A percentile compares a stretch with the other conserved stretches of the same genome.
phyloP scores from a whole-genome alignment of 192 early-diverging fungal genomes.

The Phlyctochytrium bullatum region DNA sequence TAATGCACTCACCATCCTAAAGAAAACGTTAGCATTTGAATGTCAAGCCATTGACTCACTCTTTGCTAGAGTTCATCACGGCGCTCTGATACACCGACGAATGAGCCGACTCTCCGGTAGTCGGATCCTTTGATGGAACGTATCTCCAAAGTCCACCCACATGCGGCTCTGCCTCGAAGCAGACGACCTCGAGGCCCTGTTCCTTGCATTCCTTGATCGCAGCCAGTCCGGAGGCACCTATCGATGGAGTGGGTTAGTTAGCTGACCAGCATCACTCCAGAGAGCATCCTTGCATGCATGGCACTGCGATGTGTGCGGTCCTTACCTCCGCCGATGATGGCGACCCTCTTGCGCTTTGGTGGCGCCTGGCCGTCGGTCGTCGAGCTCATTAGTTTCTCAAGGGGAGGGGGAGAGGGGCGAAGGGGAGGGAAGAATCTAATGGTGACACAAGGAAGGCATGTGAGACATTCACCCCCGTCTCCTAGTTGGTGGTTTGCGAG shows the following conservation, averaged over 20 bases:
- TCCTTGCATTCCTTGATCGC: conserved; percentile 57
- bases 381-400: too few relatives aligned
- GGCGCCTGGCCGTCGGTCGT: too few relatives aligned
- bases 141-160: conserved; percentile 61
- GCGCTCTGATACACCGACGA: conserved; percentile 57
- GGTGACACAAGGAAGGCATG: too few relatives aligned
- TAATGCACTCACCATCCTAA: conserved; percentile 15
- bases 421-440: too few relatives aligned
- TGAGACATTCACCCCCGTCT: too few relatives aligned
- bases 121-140: conserved; percentile 26
- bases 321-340: conserved; percentile 27
- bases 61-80: conserved; percentile 59
- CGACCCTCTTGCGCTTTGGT: conserved; percentile 25
- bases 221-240: conserved; percentile 52
- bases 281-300: too few relatives aligned
- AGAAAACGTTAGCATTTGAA: neutral
- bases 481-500: too few relatives aligned
- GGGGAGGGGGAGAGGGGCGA: too few relatives aligned
- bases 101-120: conserved; percentile 38
- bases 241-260: neutral
- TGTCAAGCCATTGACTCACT: conserved; percentile 9
- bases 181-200: conserved; percentile 48
- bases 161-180: conserved; percentile 52
- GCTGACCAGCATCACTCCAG: too few relatives aligned
- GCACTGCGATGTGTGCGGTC: too few relatives aligned